These are phyloP conservation scores for Naganishia onofrii DNA, from an alignment of 768 basidiomycete species.

Conservation along the genomic window DNA sequence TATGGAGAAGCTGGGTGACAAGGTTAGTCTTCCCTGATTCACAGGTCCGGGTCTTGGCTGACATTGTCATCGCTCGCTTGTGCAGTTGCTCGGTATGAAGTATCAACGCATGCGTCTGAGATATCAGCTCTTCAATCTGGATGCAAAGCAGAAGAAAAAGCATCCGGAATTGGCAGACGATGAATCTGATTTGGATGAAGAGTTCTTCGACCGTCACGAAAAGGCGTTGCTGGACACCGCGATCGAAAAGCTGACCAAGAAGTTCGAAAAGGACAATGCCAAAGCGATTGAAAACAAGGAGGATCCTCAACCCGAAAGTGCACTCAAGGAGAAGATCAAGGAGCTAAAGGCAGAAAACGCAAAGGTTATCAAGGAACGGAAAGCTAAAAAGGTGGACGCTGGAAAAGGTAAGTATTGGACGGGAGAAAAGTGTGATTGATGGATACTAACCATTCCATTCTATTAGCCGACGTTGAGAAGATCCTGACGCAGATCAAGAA, in stretches of 20 bases:
- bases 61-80: not conserved
- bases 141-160: constrained; percentile 77
- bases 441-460: constrained; percentile 48
- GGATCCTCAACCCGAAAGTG: constrained; percentile 60
- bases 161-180: constrained; percentile 67
- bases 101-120: constrained; percentile 98
- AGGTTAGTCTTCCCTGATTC: constrained; percentile 58
- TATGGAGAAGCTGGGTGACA: constrained; percentile 90
- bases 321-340: constrained; percentile 66
- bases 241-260: constrained; percentile 85
- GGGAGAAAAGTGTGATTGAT: too few relatives aligned
- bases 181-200: constrained; percentile 93
- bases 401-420: constrained; percentile 25
- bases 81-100: constrained; percentile 78
- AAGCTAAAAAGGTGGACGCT: constrained; percentile 59
- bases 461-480: constrained; percentile 64
- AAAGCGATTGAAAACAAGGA: constrained; percentile 63
- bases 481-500: constrained; percentile 77
- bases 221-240: constrained; percentile 72
- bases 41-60: not conserved
- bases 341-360: constrained; percentile 75
- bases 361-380: constrained; percentile 74
- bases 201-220: constrained; percentile 79
- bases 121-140: constrained; percentile 73
- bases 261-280: constrained; percentile 85